Conservation (phyloP, 345 rosid species). For the Corchorus olitorius region DNA sequence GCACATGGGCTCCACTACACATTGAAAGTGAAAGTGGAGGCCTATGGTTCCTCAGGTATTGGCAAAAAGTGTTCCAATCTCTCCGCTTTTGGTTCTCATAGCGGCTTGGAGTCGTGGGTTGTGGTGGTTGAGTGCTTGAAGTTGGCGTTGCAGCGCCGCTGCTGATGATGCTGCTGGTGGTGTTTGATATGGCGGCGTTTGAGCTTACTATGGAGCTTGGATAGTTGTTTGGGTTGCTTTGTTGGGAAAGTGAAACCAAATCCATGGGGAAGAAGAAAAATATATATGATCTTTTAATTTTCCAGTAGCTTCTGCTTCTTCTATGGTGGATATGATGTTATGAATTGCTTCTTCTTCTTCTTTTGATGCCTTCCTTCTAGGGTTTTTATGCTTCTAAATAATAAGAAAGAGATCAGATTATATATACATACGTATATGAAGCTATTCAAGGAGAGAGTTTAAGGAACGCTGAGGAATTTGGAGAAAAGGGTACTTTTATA, state of each 20-base stretch:
- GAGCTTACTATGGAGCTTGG: constrained; percentile 1
- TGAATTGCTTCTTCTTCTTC: neutral
- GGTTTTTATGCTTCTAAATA: constrained; percentile 2
- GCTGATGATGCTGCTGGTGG: neutral
- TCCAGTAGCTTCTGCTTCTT: neutral
- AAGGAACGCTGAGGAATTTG: neutral
- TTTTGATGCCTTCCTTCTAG: neutral
- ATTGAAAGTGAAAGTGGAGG: constrained; percentile 72
- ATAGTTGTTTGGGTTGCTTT: constrained; percentile 12
- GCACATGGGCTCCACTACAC: constrained; percentile 87
- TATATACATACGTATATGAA: neutral
- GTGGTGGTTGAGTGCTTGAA: constrained; percentile 30
- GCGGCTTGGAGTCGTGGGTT: constrained; percentile 55
- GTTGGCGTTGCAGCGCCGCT: constrained; percentile 21
- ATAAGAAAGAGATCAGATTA: constrained; percentile 4
- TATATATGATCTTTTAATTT: neutral
- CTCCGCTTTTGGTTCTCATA: constrained; percentile 86
- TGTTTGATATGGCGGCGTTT: neutral
- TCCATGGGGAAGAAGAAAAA: constrained; percentile 35
- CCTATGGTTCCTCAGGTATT: constrained; percentile 76
- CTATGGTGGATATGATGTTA: neutral
- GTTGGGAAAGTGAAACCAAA: constrained; percentile 41
- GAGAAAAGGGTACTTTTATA: too few species aligned
- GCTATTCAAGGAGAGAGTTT: neutral
- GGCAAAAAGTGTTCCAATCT: constrained; percentile 95